Base-by-base conservation (phyloP, 108 stramenopile species). In the Chaetoceros muelleri region DNA sequence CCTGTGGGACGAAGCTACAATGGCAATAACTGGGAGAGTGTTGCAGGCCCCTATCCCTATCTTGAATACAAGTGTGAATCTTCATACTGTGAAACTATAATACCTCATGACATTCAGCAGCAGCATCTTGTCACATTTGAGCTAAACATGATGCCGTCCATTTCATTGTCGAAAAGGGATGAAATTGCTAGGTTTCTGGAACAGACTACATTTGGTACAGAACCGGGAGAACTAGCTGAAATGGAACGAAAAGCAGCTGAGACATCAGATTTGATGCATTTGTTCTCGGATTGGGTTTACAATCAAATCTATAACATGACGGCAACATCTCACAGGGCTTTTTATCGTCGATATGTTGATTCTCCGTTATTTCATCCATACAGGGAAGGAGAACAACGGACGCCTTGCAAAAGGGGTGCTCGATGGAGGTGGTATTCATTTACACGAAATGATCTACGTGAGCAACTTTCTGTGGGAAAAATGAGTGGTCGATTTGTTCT, bases 161-260 rank as follows among this genome's bases (percentile, higher is more conserved):
- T 26, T 26, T 26, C 49, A 8, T 26, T 26, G 5, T 51, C 49
- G 5, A 5, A 24, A 51, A 26, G 10, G 29, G 57, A 72, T 28
- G 62, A 68, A 47, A 31, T 58, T 20, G 44, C 71, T 21, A 46
- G 71, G 44, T 72, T 72, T 28, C 30, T 72, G 0, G 66, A 72
- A 29, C 55, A 68, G 48, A 55, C 45, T 27, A 72, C 71, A 13
- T 72, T 72, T 65, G 71, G 71, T 0, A 57, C 67, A 5, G 64
- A 52, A 0, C 30, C 24, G 28, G 19, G 13, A 1, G 70, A 71
- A 1, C 22, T 71, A 2, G 34, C 61, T 48, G 52, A 2, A 0
- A n/a, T 61, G 27, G 60, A 61, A 10, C 34, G 13, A 40, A 13
- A 5, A 10, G 5, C 34, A 40, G 13, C 5, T 10, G 34, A 40